Base-by-base conservation (phyloP, 2,329 filamentous ascomycete species). In the Alternaria arbusti region DNA sequence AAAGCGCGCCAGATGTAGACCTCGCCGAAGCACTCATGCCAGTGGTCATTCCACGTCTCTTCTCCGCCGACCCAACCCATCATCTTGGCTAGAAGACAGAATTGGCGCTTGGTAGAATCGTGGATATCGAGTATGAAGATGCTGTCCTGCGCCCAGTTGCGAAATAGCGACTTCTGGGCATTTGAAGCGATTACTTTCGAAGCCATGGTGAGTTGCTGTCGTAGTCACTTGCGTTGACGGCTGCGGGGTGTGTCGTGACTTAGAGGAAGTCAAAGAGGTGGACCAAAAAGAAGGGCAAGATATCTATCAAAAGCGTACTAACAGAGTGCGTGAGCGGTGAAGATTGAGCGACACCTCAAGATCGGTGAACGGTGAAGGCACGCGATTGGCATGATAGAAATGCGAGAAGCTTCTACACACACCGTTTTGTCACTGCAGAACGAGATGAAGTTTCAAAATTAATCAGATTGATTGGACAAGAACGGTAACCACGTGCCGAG, bases 1-100 rank as follows among this genome's bases (percentile, higher is more conserved):
- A 46, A 25, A 32, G 17, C 59, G 44, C 59, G 59, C 59, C 59
- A 61, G 45, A 28, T 51, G 25, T 61, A 61, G 6, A 26, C 32
- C 22, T 61, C 22, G 25, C 40, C 52, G 25, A 61, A 61, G 25
- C 32, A 51, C 46, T 45, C 9, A 5, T 25, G 6, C 59, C 59
- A 61, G 6, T 46, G 32, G 15, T 45, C 17, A 13, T 52, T 57
- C 59, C 58, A 61, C 2, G 58, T 28, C 44, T 56, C 51, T 22
- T 61, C 58, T n/a, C 58, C 58, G n/a, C 51, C 51, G 10, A 50
- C 44, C 58, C 58, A 61, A 11, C 25, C 45, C 22, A 26, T 30
- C 12, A 54, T 17, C 20, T 56, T 61, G 5, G 58, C 58, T 8
- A 61, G 58, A 9, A 61, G 10, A 23, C 47, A 28, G 44, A 61